Evolutionary conservation across 2,329 filamentous ascomycete genomes (phyloP).

Genomic region (Colletotrichum cordylinicola): DNA sequence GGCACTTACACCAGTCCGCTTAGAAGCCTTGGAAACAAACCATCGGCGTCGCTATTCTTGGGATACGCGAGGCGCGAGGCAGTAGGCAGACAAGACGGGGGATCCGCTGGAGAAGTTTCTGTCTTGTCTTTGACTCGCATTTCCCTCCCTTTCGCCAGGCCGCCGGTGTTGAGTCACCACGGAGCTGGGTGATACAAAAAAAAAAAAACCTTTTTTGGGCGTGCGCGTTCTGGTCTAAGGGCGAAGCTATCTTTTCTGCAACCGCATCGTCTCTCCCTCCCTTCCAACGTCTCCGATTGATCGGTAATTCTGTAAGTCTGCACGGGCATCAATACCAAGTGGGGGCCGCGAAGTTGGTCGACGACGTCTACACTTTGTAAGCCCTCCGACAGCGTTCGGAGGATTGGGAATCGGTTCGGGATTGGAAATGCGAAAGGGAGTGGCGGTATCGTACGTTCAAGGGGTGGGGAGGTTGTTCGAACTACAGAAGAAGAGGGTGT

Average conservation of each 20-base stretch:
- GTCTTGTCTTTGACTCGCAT: background rate
- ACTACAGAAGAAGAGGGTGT: slow-evolving; percentile 8
- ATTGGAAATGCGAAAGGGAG: background rate
- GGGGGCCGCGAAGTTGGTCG: background rate
- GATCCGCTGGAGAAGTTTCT: slow-evolving; percentile 3
- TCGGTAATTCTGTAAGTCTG: background rate
- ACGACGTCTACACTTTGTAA: background rate
- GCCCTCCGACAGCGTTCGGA: background rate
- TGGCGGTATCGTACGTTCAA: background rate
- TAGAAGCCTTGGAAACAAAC: background rate
- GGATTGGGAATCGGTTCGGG: background rate
- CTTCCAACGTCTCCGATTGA: background rate
- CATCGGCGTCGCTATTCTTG: background rate
- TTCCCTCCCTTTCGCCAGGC: background rate
- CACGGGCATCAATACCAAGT: background rate
- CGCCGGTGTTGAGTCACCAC: background rate
- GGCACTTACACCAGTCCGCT: background rate
- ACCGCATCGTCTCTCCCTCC: background rate
- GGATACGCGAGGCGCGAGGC: background rate
- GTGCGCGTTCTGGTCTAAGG: background rate
- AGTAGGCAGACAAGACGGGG: background rate
- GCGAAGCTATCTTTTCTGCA: background rate
- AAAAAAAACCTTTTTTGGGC: background rate
- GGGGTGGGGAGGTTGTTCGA: background rate
- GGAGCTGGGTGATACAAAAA: background rate